Evolutionary conservation across 305 asterid species (phyloP), one percentile per base, ranked within the genome.

Genomic region (Rubia balearica): DNA sequence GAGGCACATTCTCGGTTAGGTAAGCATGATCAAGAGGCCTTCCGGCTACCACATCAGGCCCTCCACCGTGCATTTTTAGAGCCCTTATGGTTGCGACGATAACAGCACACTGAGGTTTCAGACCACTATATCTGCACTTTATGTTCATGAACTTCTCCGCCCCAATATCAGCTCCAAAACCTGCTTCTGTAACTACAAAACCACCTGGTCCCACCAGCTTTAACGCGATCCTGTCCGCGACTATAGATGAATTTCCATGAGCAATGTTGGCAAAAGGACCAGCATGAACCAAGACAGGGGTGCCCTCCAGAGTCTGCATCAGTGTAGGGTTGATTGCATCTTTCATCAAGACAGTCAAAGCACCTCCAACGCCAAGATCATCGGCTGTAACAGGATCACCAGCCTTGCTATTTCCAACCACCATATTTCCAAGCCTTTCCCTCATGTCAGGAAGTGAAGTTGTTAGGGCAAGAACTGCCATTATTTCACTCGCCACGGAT

Each of bases 201-300:
- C 99, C 99, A 43, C 95, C 97, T 0, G 90, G 95, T 42, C 97
- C 99, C 75, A 89, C 99, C 14, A 91, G 92, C 85, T 89, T 91
- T 74, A 94, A 75, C 5, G 96, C 97, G 57, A 94, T 94, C 80
- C 88, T 91, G 75, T 94, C 98, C 2, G 98, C 97, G 61, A 94
- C 96, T 42, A 91, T 82, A 16, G 97, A 94, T 38, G 99, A 94
- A 77, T 94, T 94, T n/a, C 99, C 99, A 67, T 94, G 99, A 17
- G 99, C 97, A 51, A 94, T 94, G 74, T 94, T 94, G 5, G 99
- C 99, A 76, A 94, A 94, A 6, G 97, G 99, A 19, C 97, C 97
- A 0, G 97, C 99, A 64, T 91, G 99, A 46, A 91, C 97, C 17
- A 94, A 89, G 68, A 94, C 99, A 46, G 97, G 97, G 66, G 93